Conservation (phyloP, 2,329 filamentous ascomycete genomes). For the Sporothrix dimorphospora region DNA sequence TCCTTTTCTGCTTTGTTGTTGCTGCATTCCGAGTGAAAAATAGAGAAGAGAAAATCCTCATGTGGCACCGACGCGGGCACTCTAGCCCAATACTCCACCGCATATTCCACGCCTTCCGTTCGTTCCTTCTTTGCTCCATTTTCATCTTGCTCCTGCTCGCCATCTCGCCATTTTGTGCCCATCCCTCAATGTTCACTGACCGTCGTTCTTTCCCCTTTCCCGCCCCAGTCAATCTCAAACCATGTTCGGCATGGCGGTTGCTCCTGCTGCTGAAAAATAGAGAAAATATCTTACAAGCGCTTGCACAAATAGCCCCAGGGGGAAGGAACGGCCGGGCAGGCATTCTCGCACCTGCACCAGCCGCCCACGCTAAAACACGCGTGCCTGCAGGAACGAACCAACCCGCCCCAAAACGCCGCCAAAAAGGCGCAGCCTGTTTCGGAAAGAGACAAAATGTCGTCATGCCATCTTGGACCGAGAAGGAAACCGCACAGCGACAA, state of each 20-base stretch:
- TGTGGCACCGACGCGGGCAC: not conserved
- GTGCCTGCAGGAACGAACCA: slow-evolving; percentile 11
- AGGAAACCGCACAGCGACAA: not conserved
- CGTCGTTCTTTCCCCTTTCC: slow-evolving; percentile 7
- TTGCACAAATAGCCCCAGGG: slow-evolving; percentile 10
- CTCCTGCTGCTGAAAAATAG: not conserved
- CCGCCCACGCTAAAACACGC: slow-evolving; percentile 9
- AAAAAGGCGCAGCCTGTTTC: slow-evolving; percentile 12
- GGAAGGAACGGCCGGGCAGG: not conserved
- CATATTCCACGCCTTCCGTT: not conserved
- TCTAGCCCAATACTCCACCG: not conserved
- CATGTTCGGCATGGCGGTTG: not conserved
- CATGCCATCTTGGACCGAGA: not conserved
- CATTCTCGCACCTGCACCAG: not conserved
- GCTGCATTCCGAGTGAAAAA: not conserved
- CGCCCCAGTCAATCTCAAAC: not conserved
- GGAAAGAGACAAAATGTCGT: slow-evolving; percentile 2
- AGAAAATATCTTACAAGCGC: not conserved
- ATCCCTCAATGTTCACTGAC: not conserved
- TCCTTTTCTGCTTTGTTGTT: not conserved
- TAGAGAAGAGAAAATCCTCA: not conserved
- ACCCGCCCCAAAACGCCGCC: not conserved
- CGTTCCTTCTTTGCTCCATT: not conserved
- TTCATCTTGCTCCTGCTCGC: not conserved
- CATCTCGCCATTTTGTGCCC: not conserved